phyloP scores from a whole-genome alignment of 176 grass and related monocot genomes.

The Poa pratensis region DNA sequence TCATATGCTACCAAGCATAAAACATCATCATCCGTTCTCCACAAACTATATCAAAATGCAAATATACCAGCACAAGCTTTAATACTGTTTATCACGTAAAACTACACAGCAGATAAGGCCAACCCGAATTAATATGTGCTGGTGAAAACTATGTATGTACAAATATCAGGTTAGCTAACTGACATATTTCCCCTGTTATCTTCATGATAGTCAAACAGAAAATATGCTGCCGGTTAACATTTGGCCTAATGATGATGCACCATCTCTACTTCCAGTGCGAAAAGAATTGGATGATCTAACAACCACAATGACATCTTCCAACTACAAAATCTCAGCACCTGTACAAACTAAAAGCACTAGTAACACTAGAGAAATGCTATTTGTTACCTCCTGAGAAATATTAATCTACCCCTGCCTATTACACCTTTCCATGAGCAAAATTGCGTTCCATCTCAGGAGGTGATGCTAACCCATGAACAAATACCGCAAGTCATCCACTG shows the following conservation, averaged over 20 bases:
- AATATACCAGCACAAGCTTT: slow-evolving; percentile 12
- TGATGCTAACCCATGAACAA: slow-evolving; percentile 81
- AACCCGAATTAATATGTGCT: slow-evolving; percentile 9
- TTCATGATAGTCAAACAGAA: slow-evolving; percentile 41
- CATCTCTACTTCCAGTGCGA: slow-evolving; percentile 17
- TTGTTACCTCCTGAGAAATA: slow-evolving; percentile 35
- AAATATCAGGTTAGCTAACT: slow-evolving; percentile 53
- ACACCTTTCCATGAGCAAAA: slow-evolving; percentile 63
- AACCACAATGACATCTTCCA: slow-evolving; percentile 26
- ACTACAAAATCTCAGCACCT: slow-evolving; percentile 53
- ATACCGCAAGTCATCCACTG: slow-evolving; percentile 90
- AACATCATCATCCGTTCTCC: background rate
- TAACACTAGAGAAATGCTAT: slow-evolving; percentile 41
- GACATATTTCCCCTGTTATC: slow-evolving; percentile 23
- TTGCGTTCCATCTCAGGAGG: slow-evolving; percentile 45
- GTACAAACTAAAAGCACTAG: slow-evolving; percentile 52
- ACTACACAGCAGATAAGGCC: slow-evolving; percentile 9
- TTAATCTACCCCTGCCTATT: slow-evolving; percentile 45
- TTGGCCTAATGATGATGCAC: slow-evolving; percentile 25
- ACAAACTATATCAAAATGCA: background rate
- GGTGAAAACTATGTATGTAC: slow-evolving; percentile 47
- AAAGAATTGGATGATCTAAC: slow-evolving; percentile 51
- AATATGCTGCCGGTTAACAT: slow-evolving; percentile 31
- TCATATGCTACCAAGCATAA: background rate
- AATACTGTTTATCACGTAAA: slow-evolving; percentile 1